These are phyloP conservation scores for Ogataea minuta DNA, from an alignment of 805 yeast species.

Conservation along the genomic window DNA sequence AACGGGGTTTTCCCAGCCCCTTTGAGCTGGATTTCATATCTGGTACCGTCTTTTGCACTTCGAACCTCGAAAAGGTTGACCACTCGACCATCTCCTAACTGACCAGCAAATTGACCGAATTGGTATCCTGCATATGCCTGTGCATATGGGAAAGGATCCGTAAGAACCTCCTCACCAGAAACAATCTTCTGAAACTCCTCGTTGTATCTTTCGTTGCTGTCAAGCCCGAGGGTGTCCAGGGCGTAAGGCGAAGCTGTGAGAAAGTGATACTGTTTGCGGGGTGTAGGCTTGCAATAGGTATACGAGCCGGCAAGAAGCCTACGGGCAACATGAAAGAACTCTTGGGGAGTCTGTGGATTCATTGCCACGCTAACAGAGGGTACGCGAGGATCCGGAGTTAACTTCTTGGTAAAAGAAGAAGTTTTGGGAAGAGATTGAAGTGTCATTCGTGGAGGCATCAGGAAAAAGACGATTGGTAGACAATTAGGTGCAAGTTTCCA, in stretches of 20 bases:
- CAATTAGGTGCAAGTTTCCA: too few species aligned
- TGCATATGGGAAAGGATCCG: conserved; percentile 66
- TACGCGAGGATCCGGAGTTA: conserved; percentile 32
- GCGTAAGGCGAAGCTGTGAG: conserved; percentile 62
- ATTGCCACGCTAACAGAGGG: conserved; percentile 29
- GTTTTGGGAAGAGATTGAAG: conserved; percentile 29
- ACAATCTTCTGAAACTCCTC: conserved; percentile 48
- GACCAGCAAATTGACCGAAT: conserved; percentile 96
- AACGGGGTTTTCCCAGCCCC: conserved; percentile 93
- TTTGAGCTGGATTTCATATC: conserved; percentile 75
- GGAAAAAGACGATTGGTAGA: neutral
- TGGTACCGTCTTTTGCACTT: conserved; percentile 39
- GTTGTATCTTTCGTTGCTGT: conserved; percentile 29
- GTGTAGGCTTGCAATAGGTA: conserved; percentile 71
- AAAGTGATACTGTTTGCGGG: conserved; percentile 49
- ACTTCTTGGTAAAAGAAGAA: conserved; percentile 27
- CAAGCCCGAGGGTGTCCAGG: conserved; percentile 59
- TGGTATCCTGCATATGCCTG: conserved; percentile 96
- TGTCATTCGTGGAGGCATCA: conserved; percentile 12
- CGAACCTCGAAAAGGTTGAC: conserved; percentile 72
- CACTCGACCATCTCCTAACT: conserved; percentile 94
- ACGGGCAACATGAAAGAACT: conserved; percentile 51
- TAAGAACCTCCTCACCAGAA: conserved; percentile 53
- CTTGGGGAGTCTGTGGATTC: conserved; percentile 28
- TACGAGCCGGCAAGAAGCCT: conserved; percentile 59